Percentiles rank a stretch among this genome's conserved stretches.
These are phyloP conservation scores for Cystobasidium ongulense DNA, from an alignment of 768 basidiomycete genomes.

Conservation along the genomic window DNA sequence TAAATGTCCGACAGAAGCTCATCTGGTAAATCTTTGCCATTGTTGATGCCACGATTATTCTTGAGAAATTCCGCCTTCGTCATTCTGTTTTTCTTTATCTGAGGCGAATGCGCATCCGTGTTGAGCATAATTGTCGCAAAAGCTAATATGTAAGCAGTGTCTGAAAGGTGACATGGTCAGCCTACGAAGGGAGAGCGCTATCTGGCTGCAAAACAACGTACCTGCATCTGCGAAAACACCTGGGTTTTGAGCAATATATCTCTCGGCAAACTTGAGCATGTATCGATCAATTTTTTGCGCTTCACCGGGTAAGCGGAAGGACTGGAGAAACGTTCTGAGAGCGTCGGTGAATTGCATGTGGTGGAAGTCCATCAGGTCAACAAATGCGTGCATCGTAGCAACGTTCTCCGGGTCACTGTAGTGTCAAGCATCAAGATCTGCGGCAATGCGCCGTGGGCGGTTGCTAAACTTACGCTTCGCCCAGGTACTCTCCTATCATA, in stretches of 20 bases:
- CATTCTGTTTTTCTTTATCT: constrained; percentile 82
- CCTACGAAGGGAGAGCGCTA: not conserved
- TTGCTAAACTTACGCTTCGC: constrained; percentile 67
- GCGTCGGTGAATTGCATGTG: constrained; percentile 78
- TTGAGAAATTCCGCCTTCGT: constrained; percentile 79
- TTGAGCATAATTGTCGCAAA: constrained; percentile 94
- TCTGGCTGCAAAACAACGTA: constrained; percentile 47
- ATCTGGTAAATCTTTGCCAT: constrained; percentile 76
- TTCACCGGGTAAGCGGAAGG: constrained; percentile 94
- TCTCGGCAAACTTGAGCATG: constrained; percentile 97
- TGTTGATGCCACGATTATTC: constrained; percentile 96
- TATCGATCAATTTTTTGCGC: constrained; percentile 97
- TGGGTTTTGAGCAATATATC: constrained; percentile 81
- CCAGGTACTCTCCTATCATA: constrained; percentile 95
- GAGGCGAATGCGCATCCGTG: constrained; percentile 92
- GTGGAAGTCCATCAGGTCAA: constrained; percentile 81
- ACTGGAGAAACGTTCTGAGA: constrained; percentile 77
- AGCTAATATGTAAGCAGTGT: constrained; percentile 87
- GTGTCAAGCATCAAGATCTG: not conserved
- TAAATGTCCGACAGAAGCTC: constrained; percentile 69
- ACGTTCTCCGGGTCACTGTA: constrained; percentile 77
- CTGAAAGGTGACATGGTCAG: constrained; percentile 47
- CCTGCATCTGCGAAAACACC: constrained; percentile 90
- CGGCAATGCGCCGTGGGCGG: not conserved
- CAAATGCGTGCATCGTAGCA: constrained; percentile 93